Conservation (phyloP, 257 asterid species). For the Solanum sitiens region DNA sequence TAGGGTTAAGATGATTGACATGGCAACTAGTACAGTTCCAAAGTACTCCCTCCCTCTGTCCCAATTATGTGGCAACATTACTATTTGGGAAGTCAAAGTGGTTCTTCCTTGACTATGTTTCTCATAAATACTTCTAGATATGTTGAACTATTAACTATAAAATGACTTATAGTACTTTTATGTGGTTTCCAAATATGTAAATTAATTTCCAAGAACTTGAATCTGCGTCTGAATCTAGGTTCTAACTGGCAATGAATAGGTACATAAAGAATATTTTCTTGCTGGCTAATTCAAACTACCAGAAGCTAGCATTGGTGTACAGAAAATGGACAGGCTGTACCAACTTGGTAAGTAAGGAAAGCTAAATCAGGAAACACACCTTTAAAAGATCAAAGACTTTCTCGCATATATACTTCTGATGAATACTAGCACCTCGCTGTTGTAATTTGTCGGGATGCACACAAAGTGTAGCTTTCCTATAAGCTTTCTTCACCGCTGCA, state of each 20-base stretch:
- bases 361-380: conserved; percentile 30
- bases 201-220: not conserved
- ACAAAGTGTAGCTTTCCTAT: conserved; percentile 89
- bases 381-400: conserved; percentile 94
- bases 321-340: not conserved
- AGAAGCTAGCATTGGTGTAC: not conserved
- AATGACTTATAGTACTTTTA: not conserved
- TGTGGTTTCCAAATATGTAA: not conserved
- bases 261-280: not conserved
- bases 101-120: not conserved
- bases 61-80: not conserved
- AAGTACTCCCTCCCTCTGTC: not conserved
- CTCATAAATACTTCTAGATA: not conserved
- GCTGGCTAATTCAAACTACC: not conserved
- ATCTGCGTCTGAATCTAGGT: not conserved
- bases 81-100: not conserved
- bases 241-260: not conserved
- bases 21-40: not conserved
- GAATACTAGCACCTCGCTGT: conserved; percentile 89
- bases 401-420: conserved; percentile 84
- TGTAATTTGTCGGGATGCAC: conserved; percentile 98
- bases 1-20: not conserved
- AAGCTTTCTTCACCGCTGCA: conserved; percentile 78
- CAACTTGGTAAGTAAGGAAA: not conserved
- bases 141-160: not conserved